Base-by-base conservation (phyloP, 208 protist genomes). In the Leishmania aethiopica region DNA sequence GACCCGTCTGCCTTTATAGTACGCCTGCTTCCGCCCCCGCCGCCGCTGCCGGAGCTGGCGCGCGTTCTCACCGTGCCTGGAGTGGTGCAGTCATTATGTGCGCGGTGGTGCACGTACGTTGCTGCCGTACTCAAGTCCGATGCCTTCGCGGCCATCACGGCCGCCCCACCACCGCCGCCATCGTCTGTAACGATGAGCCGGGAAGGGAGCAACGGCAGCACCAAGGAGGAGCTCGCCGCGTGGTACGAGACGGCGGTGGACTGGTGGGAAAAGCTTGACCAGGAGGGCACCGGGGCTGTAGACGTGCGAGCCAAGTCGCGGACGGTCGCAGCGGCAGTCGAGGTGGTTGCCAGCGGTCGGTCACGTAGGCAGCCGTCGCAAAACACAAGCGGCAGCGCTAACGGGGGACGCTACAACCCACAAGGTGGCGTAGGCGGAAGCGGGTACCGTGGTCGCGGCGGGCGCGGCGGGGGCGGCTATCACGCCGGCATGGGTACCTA, bases 241-340 rank as follows among this genome's bases (percentile, higher is more conserved):
- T 88, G 85, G 85, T 85, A 85, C 78, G 76, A 78, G 11, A 79
- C 79, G 37, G 78, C 85, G 0, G 77, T 83, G 25, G 67, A 78
- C 53, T 88, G 85, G 85, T 88, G 82, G 77, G 75, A 88, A 59
- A 51, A 62, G 32, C 69, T 89, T n/a, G 67, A 84, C n/a, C 86
- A 81, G 77, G 77, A 78, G 35, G 82, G 81, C 57, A 80, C 78
- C n/a, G 53, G 75, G 25, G 53, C 72, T 37, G 82, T 87, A 19
- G 86, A 89, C 66, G 80, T 89, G 4, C 60, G 77, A 40, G 81
- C 78, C 45, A 83, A 77, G 70, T 85, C 85, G 35, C 82, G 83
- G 32, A 47, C 74, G 25, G 80, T 83, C 35, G 53, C 80, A 66
- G 75, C 74, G 17, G 79, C 80, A 40, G 85, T 84, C 22, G 84